Conservation (phyloP, 78 protist genomes). For the Planoprotostelium fungivorum region DNA sequence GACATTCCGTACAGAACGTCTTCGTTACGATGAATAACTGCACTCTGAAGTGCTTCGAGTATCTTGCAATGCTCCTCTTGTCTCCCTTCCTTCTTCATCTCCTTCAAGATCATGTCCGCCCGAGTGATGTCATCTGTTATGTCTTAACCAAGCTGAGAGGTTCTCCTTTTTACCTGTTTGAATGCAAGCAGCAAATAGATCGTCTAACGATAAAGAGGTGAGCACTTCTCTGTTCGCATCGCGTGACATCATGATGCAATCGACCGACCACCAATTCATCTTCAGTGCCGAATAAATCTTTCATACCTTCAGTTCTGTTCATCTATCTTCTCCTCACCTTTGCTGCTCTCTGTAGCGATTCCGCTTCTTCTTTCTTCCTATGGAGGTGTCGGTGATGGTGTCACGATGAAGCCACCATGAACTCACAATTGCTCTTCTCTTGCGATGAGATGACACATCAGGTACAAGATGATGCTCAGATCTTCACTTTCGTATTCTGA, state of each 20-base stretch:
- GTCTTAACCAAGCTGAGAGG: not conserved
- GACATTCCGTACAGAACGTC: not conserved
- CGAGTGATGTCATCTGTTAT: not conserved
- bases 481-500: not conserved
- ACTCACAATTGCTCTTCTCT: not conserved
- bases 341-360: not conserved
- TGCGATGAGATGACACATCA: not conserved
- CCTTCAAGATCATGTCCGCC: not conserved
- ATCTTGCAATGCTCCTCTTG: not conserved
- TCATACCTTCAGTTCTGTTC: not conserved
- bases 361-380: not conserved
- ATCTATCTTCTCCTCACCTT: not conserved
- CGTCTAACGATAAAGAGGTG: not conserved
- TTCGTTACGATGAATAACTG: not conserved
- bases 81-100: not conserved
- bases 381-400: not conserved
- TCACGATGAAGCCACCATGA: not conserved
- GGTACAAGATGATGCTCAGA: not conserved
- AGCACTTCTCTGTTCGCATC: not conserved
- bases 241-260: not conserved
- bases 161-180: not conserved
- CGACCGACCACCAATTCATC: not conserved
- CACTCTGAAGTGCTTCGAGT: not conserved
- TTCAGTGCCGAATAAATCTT: not conserved
- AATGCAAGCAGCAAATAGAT: not conserved